phyloP scores from a whole-genome alignment of 495 filamentous ascomycete genomes.

The Trichoderma parareesei region DNA sequence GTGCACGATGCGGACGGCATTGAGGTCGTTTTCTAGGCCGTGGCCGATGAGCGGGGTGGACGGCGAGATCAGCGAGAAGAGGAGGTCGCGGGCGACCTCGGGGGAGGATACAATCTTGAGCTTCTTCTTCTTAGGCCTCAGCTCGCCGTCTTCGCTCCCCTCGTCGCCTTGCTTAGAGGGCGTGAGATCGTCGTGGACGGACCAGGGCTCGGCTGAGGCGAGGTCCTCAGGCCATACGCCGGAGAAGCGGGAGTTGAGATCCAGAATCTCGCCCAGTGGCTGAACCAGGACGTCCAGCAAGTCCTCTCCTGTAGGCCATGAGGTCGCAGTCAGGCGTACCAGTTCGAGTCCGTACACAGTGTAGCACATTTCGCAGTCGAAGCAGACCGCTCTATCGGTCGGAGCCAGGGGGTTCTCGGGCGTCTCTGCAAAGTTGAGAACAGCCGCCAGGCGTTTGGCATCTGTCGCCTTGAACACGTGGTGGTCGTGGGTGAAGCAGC shows the following conservation, averaged over 20 bases:
- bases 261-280: conserved; percentile 75
- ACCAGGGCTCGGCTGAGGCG: conserved; percentile 56
- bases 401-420: conserved; percentile 47
- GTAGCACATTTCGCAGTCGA: conserved; percentile 98
- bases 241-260: conserved; percentile 85
- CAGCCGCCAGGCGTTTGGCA: conserved; percentile 61
- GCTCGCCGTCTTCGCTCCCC: conserved; percentile 16
- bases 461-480: conserved; percentile 88
- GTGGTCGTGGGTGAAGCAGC: conserved; percentile 58
- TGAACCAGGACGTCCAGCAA: conserved; percentile 80
- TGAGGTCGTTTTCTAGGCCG: conserved; percentile 91
- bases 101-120: conserved; percentile 68
- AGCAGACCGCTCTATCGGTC: conserved; percentile 50
- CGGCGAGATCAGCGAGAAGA: conserved; percentile 63
- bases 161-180: conserved; percentile 14
- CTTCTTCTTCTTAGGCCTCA: conserved; percentile 18
- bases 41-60: conserved; percentile 82
- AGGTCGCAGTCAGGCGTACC: conserved; percentile 75
- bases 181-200: conserved; percentile 17
- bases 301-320: conserved; percentile 70
- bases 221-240: conserved; percentile 73
- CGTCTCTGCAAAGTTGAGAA: conserved; percentile 73
- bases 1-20: conserved; percentile 73
- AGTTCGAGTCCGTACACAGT: conserved; percentile 81
- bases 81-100: conserved; percentile 57